phyloP scores from a whole-genome alignment of 208 protist genomes.

The Leishmania major region DNA sequence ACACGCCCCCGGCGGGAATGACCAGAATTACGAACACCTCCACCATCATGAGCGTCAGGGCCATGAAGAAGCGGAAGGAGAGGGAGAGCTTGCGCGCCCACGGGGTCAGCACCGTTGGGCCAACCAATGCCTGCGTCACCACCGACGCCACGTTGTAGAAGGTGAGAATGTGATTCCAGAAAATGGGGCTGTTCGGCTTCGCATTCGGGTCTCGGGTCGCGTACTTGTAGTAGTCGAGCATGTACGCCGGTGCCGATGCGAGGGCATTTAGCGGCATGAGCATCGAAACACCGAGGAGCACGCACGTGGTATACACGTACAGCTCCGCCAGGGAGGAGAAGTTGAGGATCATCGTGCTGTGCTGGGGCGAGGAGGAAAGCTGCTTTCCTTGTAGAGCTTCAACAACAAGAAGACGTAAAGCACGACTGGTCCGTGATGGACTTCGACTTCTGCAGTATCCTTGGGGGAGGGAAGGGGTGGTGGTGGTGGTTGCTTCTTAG shows the following conservation, averaged over 20 bases:
- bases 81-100: slow-evolving; percentile 58
- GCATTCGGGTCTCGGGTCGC: slow-evolving; percentile 55
- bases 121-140: slow-evolving; percentile 63
- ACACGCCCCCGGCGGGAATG: slow-evolving; percentile 49
- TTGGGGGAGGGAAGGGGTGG: neutral
- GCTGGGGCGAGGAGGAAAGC: neutral
- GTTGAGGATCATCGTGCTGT: slow-evolving; percentile 30
- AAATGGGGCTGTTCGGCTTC: slow-evolving; percentile 39
- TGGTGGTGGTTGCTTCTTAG: too few relatives aligned
- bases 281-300: slow-evolving; percentile 82
- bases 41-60: slow-evolving; percentile 64
- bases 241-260: slow-evolving; percentile 81
- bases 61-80: slow-evolving; percentile 47
- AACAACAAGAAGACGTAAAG: neutral
- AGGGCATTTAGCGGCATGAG: slow-evolving; percentile 91
- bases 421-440: neutral
- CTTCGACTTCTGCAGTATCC: neutral
- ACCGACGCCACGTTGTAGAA: slow-evolving; percentile 83
- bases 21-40: slow-evolving; percentile 70
- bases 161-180: slow-evolving; percentile 80
- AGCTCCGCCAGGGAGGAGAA: slow-evolving; percentile 52
- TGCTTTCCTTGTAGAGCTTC: neutral
- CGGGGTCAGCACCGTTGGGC: slow-evolving; percentile 68
- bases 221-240: slow-evolving; percentile 86
- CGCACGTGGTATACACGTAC: slow-evolving; percentile 78